phyloP scores from a whole-genome alignment of 2,329 filamentous ascomycete species.

The Ascosphaera apis region DNA sequence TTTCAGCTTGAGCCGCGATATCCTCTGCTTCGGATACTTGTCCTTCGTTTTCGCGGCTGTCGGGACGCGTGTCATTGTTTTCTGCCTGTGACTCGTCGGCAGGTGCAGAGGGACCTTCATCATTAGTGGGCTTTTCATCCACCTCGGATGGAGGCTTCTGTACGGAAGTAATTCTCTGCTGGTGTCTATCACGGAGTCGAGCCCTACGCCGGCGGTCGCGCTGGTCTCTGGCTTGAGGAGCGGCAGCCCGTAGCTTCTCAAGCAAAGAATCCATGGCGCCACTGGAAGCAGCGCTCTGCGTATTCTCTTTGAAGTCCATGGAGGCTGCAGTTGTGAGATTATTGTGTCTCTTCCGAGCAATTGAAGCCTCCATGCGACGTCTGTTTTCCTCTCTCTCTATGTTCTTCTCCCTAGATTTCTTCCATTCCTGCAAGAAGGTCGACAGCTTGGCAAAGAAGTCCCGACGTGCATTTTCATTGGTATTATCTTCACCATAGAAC shows the following conservation, averaged over 20 bases:
- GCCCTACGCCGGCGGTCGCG: constrained; percentile 71
- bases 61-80: constrained; percentile 15
- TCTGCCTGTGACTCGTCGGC: too few relatives aligned
- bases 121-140: constrained; percentile 31
- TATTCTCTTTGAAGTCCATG: constrained; percentile 22
- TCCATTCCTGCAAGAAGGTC: constrained; percentile 78
- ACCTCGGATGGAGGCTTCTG: constrained; percentile 39
- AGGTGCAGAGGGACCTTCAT: constrained; percentile 20
- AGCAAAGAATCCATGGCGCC: constrained; percentile 92
- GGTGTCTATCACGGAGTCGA: constrained; percentile 70
- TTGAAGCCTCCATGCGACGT: constrained; percentile 67
- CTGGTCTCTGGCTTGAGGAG: constrained; percentile 71
- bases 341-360: constrained; percentile 56
- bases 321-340: constrained; percentile 37
- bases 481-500: constrained; percentile 85
- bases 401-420: constrained; percentile 91
- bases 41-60: constrained; percentile 13
- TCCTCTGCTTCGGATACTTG: constrained; percentile 37
- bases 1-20: constrained; percentile 63
- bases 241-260: constrained; percentile 82
- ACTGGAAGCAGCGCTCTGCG: constrained; percentile 46
- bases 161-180: constrained; percentile 71
- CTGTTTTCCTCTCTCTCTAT: constrained; percentile 55
- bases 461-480: constrained; percentile 74
- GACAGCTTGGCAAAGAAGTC: constrained; percentile 94